Evolutionary conservation across 108 stramenopile species (phyloP).

Genomic region (Seminavis robusta): DNA sequence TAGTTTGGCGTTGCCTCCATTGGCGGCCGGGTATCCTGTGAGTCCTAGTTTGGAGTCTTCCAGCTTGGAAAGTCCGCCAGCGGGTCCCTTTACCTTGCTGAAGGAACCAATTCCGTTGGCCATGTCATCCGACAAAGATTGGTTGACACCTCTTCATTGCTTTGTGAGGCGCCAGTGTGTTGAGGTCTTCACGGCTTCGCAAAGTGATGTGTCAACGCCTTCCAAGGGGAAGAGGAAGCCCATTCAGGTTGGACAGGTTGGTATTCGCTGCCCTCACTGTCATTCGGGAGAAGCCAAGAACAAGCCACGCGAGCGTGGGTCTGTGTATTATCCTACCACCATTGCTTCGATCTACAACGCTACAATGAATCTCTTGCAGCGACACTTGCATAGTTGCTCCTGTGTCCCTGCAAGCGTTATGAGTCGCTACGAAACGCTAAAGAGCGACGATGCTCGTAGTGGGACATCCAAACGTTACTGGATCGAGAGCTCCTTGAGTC

Average conservation of each 20-base stretch:
- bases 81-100: constrained; percentile 59
- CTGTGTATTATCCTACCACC: constrained; percentile 67
- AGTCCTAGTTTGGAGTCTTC: too few species aligned
- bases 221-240: constrained; percentile 79
- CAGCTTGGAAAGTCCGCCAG: too few species aligned
- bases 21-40: neutral
- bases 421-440: constrained; percentile 68
- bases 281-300: constrained; percentile 10
- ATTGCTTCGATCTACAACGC: constrained; percentile 80
- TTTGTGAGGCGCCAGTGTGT: constrained; percentile 77
- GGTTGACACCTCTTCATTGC: constrained; percentile 82
- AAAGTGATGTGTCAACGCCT: constrained; percentile 67
- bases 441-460: constrained; percentile 68
- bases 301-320: constrained; percentile 54
- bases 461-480: constrained; percentile 87
- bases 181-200: constrained; percentile 69
- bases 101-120: constrained; percentile 51
- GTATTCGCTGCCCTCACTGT: constrained; percentile 83
- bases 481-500: constrained; percentile 55
- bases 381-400: constrained; percentile 68
- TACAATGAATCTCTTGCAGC: constrained; percentile 75
- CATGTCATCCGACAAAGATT: constrained; percentile 64
- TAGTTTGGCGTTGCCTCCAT: neutral
- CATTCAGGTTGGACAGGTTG: constrained; percentile 76
- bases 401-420: constrained; percentile 60